Evolutionary conservation across 805 yeast genomes (phyloP), one percentile per base, ranked within the genome.

Genomic region (Teunomyces funiuensis): DNA sequence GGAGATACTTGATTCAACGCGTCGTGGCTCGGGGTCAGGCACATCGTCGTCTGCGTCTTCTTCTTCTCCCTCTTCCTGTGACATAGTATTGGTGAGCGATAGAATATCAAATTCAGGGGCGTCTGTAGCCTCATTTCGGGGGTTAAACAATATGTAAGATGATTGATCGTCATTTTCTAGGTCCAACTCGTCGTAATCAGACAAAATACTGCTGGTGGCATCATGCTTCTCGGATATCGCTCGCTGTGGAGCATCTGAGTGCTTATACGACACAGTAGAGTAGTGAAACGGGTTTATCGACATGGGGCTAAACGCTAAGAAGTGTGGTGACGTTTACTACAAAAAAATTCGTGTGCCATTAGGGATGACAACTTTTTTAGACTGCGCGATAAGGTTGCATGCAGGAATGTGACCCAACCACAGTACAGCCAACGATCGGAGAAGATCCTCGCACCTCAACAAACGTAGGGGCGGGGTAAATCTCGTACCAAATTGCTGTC

Each of bases 121-220:
- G 27, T 20, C 22, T 13, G 30, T 20, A 13, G 23, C 19, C 4
- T 33, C 14, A 11, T 25, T 31, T n/a, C 19, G 34, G 10, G 51
- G 51, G 18, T 48, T 48, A 31, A 48, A 48, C 44, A 48, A 45
- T 18, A 48, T 44, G 23, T 48, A 48, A 42, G 45, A 48, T 14
- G 47, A 45, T 25, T 48, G 46, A 37, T 48, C 52, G 25, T 47
- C 49, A 3, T 34, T 40, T 3, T 33, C 45, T 14, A 41, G 33
- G 16, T 37, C 49, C 33, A 42, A 41, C 28, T 45, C 51, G 25
- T 47, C 51, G 33, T 37, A 42, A 36, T 48, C 52, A 14, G 49
- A 45, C 18, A 48, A 37, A 30, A 48, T 45, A 36, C 46, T 42
- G 33, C 49, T 45, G 15, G 49, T 40, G 28, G 47, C 40, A 15